These are phyloP conservation scores for Pseudogymnoascus sp. DNA, from an alignment of 2,329 filamentous ascomycete genomes.

Conservation along the genomic window DNA sequence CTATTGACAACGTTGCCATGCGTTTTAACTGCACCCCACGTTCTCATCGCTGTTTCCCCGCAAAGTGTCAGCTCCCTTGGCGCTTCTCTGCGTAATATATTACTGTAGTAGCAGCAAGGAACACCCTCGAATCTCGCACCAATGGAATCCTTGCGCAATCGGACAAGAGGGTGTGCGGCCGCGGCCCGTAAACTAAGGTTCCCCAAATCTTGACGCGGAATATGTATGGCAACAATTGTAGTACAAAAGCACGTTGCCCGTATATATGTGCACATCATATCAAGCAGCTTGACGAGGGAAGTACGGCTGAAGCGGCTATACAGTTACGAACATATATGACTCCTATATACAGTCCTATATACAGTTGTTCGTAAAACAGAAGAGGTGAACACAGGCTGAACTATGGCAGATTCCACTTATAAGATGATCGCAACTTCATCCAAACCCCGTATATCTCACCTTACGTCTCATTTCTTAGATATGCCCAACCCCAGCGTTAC, in stretches of 20 bases:
- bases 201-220: background rate
- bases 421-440: background rate
- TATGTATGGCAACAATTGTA: background rate
- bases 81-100: background rate
- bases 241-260: background rate
- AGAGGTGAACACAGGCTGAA: background rate
- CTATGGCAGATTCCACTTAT: background rate
- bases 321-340: background rate
- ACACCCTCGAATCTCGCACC: background rate
- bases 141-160: background rate
- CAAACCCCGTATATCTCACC: background rate
- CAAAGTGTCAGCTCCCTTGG: background rate
- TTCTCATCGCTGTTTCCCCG: background rate
- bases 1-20: background rate
- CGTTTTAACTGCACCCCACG: background rate
- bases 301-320: background rate
- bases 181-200: background rate
- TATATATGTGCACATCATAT: background rate
- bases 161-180: background rate
- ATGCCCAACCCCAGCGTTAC: slow-evolving; percentile 26
- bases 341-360: background rate
- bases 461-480: slow-evolving; percentile 11
- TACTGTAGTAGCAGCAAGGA: background rate
- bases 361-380: background rate
- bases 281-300: background rate